These are phyloP conservation scores for Hawksworthiomyces lignivorus DNA, from an alignment of 2,329 filamentous ascomycete genomes.

Conservation along the genomic window DNA sequence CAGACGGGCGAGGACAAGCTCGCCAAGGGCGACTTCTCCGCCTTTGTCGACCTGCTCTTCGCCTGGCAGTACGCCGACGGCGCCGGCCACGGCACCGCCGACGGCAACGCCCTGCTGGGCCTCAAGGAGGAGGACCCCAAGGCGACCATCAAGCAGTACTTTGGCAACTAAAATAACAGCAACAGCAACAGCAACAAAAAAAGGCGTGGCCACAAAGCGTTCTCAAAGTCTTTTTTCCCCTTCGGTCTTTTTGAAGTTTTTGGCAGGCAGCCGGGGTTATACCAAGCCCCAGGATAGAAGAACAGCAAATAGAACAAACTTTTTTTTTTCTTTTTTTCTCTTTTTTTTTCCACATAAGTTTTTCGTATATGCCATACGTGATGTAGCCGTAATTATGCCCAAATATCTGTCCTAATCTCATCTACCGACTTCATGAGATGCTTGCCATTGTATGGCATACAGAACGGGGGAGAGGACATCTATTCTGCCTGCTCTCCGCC, in stretches of 20 bases:
- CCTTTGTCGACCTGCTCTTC: conserved; percentile 22
- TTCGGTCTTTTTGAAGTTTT: too few relatives aligned
- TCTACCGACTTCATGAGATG: too few relatives aligned
- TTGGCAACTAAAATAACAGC: too few relatives aligned
- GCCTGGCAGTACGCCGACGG: conserved; percentile 28
- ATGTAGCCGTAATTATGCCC: too few relatives aligned
- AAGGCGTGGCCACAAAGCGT: too few relatives aligned
- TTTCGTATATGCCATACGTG: too few relatives aligned
- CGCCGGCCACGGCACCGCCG: conserved; percentile 22
- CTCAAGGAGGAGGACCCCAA: conserved; percentile 16
- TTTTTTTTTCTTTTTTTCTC: not conserved
- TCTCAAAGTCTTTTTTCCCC: too few relatives aligned
- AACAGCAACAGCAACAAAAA: too few relatives aligned
- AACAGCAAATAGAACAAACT: not conserved
- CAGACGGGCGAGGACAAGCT: conserved; percentile 34
- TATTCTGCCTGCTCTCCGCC: conserved; percentile 37
- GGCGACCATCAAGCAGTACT: conserved; percentile 11
- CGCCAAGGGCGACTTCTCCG: conserved; percentile 29
- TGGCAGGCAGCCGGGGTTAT: too few relatives aligned
- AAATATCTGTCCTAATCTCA: too few relatives aligned
- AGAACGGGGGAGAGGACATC: not conserved
- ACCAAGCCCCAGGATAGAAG: too few relatives aligned
- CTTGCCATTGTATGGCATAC: too few relatives aligned
- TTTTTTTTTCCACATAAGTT: not conserved
- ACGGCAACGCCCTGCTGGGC: conserved; percentile 21